phyloP scores from a whole-genome alignment of 192 early-diverging fungal species.

The Backusella mclennaniae region DNA sequence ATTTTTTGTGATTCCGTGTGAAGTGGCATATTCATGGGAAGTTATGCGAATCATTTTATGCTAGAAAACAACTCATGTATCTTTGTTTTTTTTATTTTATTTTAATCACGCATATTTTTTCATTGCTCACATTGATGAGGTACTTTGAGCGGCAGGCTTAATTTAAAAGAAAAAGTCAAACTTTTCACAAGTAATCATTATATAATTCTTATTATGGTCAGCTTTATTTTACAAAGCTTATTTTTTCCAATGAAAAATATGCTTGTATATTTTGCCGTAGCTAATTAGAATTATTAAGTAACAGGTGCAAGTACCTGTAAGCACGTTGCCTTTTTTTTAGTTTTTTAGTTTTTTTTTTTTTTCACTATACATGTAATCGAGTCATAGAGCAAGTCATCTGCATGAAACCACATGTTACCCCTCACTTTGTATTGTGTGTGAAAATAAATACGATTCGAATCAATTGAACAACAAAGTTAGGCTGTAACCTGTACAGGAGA shows the following conservation, averaged over 20 bases:
- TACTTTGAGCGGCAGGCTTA: not conserved
- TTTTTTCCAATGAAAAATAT: not conserved
- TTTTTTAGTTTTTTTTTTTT: not conserved
- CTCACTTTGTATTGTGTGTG: not conserved
- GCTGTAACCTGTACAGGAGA: constrained; percentile 40
- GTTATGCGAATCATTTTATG: not conserved
- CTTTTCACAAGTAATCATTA: not conserved
- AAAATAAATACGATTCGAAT: not conserved
- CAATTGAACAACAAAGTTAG: not conserved
- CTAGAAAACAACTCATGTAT: not conserved
- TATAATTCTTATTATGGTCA: not conserved
- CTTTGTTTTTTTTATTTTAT: not conserved
- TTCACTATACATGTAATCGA: not conserved
- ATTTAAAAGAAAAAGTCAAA: not conserved
- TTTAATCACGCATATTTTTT: not conserved
- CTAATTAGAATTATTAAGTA: not conserved
- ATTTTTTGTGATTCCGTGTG: not conserved
- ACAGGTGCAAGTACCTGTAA: not conserved
- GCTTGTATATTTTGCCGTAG: too few species aligned
- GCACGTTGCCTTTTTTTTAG: not conserved
- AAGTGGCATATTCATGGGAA: not conserved
- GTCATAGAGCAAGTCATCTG: not conserved
- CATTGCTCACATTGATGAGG: not conserved
- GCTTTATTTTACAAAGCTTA: not conserved
- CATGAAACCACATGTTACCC: not conserved